These are phyloP conservation scores for Candida nitratophila DNA, from an alignment of 805 yeast species.

Conservation along the genomic window DNA sequence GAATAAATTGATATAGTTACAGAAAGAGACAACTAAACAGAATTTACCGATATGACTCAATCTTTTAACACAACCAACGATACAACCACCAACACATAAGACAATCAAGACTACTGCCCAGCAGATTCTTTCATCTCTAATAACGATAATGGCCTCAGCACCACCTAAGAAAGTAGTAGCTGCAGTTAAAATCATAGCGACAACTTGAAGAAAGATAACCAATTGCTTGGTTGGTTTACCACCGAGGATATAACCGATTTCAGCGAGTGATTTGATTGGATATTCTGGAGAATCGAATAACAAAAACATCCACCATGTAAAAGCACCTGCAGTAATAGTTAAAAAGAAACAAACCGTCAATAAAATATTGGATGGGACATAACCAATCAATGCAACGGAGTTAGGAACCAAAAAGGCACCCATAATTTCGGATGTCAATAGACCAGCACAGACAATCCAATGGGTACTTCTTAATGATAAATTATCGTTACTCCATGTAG, in stretches of 20 bases:
- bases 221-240: conserved; percentile 25
- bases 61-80: conserved; percentile 33
- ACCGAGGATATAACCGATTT: conserved; percentile 31
- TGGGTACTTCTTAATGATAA: conserved; percentile 11
- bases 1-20: conserved; percentile 12
- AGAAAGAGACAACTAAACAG: conserved; percentile 11
- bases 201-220: conserved; percentile 29
- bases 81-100: conserved; percentile 33
- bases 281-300: conserved; percentile 34
- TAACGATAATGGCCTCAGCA: conserved; percentile 34
- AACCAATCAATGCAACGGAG: conserved; percentile 9
- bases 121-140: conserved; percentile 27
- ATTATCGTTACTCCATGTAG: conserved; percentile 12
- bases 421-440: conserved; percentile 17
- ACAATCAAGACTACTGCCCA: conserved; percentile 30
- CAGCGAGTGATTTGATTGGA: conserved; percentile 36
- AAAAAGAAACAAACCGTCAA: conserved; percentile 8
- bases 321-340: conserved; percentile 34
- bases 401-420: conserved; percentile 15
- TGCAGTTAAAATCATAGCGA: conserved; percentile 36
- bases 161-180: conserved; percentile 32
- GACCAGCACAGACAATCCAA: conserved; percentile 15
- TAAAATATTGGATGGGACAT: conserved; percentile 10
- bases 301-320: conserved; percentile 30
- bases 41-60: conserved; percentile 27